phyloP scores from a whole-genome alignment of 768 basidiomycete species.

The Macrolepiota dolichaula region DNA sequence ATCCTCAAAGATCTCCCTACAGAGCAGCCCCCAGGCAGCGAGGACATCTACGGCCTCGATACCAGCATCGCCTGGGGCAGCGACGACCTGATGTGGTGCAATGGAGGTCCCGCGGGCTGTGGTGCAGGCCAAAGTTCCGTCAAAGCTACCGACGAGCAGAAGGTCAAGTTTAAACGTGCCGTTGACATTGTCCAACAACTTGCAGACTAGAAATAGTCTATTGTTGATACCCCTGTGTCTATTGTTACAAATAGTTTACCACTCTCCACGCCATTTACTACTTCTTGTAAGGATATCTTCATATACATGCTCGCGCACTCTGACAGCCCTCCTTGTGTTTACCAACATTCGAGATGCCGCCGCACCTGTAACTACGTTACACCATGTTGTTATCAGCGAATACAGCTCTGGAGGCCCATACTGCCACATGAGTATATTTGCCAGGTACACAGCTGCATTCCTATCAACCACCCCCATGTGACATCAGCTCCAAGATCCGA shows the following conservation, averaged over 20 bases:
- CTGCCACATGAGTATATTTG: neutral
- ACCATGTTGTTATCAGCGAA: neutral
- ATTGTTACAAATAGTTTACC: neutral
- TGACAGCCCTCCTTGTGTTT: neutral
- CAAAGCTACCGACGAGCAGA: conserved; percentile 56
- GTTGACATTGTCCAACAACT: conserved; percentile 62
- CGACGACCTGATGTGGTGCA: conserved; percentile 57
- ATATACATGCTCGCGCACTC: neutral
- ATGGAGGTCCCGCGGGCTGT: conserved; percentile 61
- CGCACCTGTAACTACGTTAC: neutral
- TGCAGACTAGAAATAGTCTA: conserved; percentile 14
- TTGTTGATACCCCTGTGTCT: neutral
- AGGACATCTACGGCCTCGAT: conserved; percentile 73
- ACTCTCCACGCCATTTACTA: neutral
- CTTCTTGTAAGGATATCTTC: neutral
- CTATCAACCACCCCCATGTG: neutral
- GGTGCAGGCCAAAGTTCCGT: conserved; percentile 45
- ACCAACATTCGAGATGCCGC: conserved; percentile 1
- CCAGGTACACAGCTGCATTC: neutral
- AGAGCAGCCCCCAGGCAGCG: conserved; percentile 51
- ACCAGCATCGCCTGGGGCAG: conserved; percentile 61
- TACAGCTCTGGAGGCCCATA: conserved; percentile 1
- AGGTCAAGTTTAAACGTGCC: conserved; percentile 64
- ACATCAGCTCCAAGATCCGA: neutral
- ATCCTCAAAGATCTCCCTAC: conserved; percentile 61